Conservation (phyloP, 139 green algal genomes). For the Pseudopediastrum boryanum region DNA sequence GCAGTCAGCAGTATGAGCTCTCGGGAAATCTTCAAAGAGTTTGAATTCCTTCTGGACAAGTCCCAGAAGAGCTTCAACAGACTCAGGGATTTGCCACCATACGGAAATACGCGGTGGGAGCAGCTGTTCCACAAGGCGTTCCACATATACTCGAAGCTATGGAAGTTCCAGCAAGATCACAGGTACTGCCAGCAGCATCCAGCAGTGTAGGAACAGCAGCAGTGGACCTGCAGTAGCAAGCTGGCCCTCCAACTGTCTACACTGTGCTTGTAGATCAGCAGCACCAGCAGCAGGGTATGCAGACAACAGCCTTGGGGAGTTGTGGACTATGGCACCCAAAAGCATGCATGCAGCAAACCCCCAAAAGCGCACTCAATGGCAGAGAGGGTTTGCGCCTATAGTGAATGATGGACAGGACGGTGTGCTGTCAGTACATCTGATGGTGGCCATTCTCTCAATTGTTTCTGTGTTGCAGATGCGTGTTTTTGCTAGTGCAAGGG, state of each 20-base stretch:
- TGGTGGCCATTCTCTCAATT: too few species aligned
- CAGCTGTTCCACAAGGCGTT: conserved; percentile 59
- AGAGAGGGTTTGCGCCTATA: too few species aligned
- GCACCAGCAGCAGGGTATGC: background rate
- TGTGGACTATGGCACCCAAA: too few species aligned
- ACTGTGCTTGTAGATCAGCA: background rate
- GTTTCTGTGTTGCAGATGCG: too few species aligned
- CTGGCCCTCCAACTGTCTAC: too few species aligned
- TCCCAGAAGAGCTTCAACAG: conserved; percentile 38
- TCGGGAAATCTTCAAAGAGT: conserved; percentile 37
- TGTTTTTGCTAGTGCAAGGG: too few species aligned
- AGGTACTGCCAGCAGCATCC: too few species aligned
- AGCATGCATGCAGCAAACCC: too few species aligned
- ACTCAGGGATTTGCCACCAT: conserved; percentile 53
- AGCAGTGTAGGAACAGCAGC: background rate
- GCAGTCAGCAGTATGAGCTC: conserved; percentile 12
- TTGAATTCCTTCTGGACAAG: conserved; percentile 44
- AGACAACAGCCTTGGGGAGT: background rate
- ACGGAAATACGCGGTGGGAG: conserved; percentile 52
- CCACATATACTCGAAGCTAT: conserved; percentile 56
- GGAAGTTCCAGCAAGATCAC: conserved; percentile 68
- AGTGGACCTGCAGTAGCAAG: background rate
- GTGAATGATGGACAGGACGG: too few species aligned
- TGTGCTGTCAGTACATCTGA: too few species aligned
- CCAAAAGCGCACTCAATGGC: too few species aligned